Evolutionary conservation across 805 yeast species (phyloP), one percentile per base, ranked within the genome.

Genomic region (Lachancea sp.): DNA sequence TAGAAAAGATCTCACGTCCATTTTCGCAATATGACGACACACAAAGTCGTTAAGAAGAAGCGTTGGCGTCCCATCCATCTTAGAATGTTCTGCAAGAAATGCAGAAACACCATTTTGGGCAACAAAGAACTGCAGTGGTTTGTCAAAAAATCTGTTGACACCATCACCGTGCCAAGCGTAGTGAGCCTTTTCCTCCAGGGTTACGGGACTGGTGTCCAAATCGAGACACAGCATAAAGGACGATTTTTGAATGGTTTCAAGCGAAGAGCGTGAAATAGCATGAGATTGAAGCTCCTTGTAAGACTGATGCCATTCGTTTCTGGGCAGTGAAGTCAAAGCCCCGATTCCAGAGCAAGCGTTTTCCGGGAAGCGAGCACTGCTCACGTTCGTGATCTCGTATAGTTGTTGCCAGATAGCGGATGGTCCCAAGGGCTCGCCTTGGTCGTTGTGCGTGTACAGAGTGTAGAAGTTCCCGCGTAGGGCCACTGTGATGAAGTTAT

Each of bases 31-130:
- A 54, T 78, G 75, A 43, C 73, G 73, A 51, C 80, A 73, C 33
- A 91, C 73, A 59, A 73, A 81, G 67, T 88, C 88, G 65, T 91
- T 91, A 69, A 91, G 70, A 52, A 88, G 81, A 58, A 87, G 79
- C 26, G 96, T 91, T 60, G 97, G 95, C 9, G 96, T 87, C 50
- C 98, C 99, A 66, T 91, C 99, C 98, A 91, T 91, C 72, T 79
- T 85, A 18, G 97, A 88, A 71, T 91, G 99, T 71, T 91, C 99
- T 50, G 95, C 97, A 60, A 89, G 68, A 70, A 90, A 91, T 0
- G 97, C 98, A 7, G 96, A 86, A 51, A 80, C 74, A 48, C 93
- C 96, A 65, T 88, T 89, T 50, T 78, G 81, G 48, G 85, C 71
- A 44, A 91, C 79, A 55, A 89, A 76, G 63, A 87, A 81, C 71